Evolutionary conservation across 331 rosid genomes (phyloP).

Genomic region (Stylosanthes scabra): DNA sequence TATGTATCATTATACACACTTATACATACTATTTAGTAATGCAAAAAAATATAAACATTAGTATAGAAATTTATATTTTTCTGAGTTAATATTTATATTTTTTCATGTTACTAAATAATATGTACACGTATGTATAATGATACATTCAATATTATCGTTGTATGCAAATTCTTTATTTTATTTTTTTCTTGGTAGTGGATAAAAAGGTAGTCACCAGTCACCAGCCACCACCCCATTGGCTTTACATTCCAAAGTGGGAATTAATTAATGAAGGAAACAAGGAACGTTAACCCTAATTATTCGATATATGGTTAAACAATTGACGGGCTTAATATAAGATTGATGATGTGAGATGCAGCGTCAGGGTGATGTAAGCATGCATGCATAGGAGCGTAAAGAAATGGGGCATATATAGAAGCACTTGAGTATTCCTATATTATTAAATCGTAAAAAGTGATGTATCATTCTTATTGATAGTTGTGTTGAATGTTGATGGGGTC

Average conservation of each 20-base stretch:
- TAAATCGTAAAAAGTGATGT: constrained; percentile 23
- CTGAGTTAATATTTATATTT: too few species aligned
- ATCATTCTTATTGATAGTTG: constrained; percentile 22
- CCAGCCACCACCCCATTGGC: constrained; percentile 30
- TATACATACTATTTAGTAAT: too few species aligned
- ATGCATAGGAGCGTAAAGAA: constrained; percentile 36
- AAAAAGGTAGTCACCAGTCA: constrained; percentile 31
- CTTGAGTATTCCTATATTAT: constrained; percentile 30
- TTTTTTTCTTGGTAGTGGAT: constrained; percentile 19
- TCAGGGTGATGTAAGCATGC: constrained; percentile 41
- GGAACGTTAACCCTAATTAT: neutral
- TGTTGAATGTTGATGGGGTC: constrained; percentile 37
- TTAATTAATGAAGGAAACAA: constrained; percentile 3
- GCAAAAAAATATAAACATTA: too few species aligned
- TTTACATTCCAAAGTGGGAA: constrained; percentile 29
- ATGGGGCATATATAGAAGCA: constrained; percentile 31
- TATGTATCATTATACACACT: too few species aligned
- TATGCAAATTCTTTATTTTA: neutral
- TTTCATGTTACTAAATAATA: too few species aligned
- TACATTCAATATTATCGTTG: too few species aligned
- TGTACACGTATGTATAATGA: too few species aligned
- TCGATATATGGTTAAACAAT: neutral
- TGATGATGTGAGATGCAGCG: constrained; percentile 44
- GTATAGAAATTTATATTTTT: too few species aligned
- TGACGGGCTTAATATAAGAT: neutral